Base-by-base conservation (phyloP, 805 yeast species). In the Ogataea ramenticola region DNA sequence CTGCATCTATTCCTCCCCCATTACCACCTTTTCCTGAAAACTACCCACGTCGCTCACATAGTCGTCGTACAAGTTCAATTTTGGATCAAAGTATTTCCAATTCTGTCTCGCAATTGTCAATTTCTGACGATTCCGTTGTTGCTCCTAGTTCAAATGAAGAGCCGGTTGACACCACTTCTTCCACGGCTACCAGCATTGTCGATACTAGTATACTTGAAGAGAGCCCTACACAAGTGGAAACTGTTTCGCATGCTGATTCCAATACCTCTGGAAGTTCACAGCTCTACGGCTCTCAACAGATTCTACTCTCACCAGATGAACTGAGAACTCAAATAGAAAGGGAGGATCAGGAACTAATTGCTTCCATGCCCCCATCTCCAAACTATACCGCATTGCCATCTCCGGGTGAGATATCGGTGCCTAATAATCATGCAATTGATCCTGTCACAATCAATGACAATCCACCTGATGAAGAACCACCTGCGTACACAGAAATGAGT, bases 401-500 rank as follows among this genome's bases (percentile, higher is more conserved):
- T 4, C 55, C 56, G 1, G 57, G 57, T 1, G 65, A 58, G 39
- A 43, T 53, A 31, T 52, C 52, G 39, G 51, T 51, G 6, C 62
- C 65, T 0, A 49, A 53, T 22, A 48, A 54, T 24, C 54, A 48
- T 40, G 58, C 62, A 1, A 57, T 60, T 30, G 56, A 57, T 35
- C 59, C 57, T 1, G 43, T 54, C n/a, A 39, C 41, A 4, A 46
- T 57, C 12, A 56, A 57, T 36, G 62, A 58, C 17, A 41, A 34
- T 15, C 44, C 48, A 8, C 60, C 60, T 0, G 48, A 44, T 20
- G 65, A 57, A 35, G 63, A 61, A 5, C 71, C 71, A 3, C 72
- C 72, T 1, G 60, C 58, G 7, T 68, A 68, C 45, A 53, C 66
- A 1, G 66, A 60, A 39, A 49, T 61, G 21, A 59, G 62, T 10